Percentiles rank a stretch among this genome's conserved stretches.
These are phyloP conservation scores for Centella asiatica DNA, from an alignment of 129 eudicot genomes.

Conservation along the genomic window DNA sequence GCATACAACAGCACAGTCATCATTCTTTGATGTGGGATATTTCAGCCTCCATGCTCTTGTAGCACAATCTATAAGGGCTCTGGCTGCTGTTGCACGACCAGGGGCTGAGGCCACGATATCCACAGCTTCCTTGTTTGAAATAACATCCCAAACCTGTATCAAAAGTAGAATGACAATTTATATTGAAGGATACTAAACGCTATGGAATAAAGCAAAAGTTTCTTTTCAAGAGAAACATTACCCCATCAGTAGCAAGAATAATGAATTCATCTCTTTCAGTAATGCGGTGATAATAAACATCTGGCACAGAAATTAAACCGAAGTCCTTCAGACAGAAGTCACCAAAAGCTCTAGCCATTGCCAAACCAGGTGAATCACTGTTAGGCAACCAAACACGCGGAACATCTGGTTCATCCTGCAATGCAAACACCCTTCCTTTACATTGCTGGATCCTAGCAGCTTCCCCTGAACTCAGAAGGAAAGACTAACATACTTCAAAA, in stretches of 20 bases:
- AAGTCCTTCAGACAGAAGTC: constrained; percentile 81
- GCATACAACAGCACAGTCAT: constrained; percentile 70
- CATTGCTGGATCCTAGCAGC: constrained; percentile 67
- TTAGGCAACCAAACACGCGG: constrained; percentile 94
- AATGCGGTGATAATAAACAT: constrained; percentile 70
- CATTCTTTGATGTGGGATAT: constrained; percentile 67
- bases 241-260: constrained; percentile 88
- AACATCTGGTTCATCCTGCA: constrained; percentile 88
- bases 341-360: constrained; percentile 93
- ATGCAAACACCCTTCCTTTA: constrained; percentile 79
- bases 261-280: constrained; percentile 65
- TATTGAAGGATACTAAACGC: background rate
- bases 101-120: constrained; percentile 81
- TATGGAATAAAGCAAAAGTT: background rate
- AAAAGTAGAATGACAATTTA: constrained; percentile 7
- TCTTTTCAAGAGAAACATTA: constrained; percentile 16
- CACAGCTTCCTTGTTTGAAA: constrained; percentile 77
- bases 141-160: constrained; percentile 83
- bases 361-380: constrained; percentile 83
- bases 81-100: constrained; percentile 51
- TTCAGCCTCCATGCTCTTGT: constrained; percentile 72
- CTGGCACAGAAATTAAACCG: constrained; percentile 80
- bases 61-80: constrained; percentile 90
- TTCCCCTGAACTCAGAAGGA: constrained; percentile 49
- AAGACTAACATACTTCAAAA: background rate